These are phyloP conservation scores for Stagonosporopsis vannaccii DNA, from an alignment of 2,329 filamentous ascomycete genomes.

Conservation along the genomic window DNA sequence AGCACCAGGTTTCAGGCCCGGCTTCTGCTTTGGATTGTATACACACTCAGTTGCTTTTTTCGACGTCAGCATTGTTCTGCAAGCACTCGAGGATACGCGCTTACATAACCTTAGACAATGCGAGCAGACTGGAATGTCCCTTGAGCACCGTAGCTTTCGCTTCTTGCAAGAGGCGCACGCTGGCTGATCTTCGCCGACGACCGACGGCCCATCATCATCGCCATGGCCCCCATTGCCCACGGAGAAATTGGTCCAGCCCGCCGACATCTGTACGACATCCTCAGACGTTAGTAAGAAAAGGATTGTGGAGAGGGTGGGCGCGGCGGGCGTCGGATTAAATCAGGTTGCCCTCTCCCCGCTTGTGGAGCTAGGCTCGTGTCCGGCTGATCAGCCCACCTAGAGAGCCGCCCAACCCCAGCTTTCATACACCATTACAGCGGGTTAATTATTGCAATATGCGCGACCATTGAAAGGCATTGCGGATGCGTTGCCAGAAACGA, in stretches of 20 bases:
- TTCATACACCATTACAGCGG: constrained; percentile 4
- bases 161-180: constrained; percentile 45
- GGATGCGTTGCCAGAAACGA: constrained; percentile 18
- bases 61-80: constrained; percentile 18
- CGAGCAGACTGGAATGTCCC: constrained; percentile 41
- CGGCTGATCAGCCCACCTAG: constrained; percentile 27
- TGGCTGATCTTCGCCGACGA: constrained; percentile 38
- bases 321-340: constrained; percentile 39
- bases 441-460: background rate
- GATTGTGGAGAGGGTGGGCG: constrained; percentile 30
- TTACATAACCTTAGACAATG: constrained; percentile 45
- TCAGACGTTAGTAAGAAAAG: constrained; percentile 25
- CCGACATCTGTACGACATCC: constrained; percentile 41
- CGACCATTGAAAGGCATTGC: constrained; percentile 12
- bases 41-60: constrained; percentile 37
- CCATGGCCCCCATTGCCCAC: constrained; percentile 33
- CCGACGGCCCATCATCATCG: constrained; percentile 35
- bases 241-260: constrained; percentile 45
- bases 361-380: constrained; percentile 29
- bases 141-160: constrained; percentile 42
- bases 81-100: constrained; percentile 11
- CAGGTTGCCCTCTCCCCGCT: constrained; percentile 28
- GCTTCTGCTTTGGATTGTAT: constrained; percentile 45
- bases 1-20: constrained; percentile 44
- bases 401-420: constrained; percentile 11